Evolutionary conservation across 495 filamentous ascomycete species (phyloP).

Genomic region (Penicillium mononematosum): DNA sequence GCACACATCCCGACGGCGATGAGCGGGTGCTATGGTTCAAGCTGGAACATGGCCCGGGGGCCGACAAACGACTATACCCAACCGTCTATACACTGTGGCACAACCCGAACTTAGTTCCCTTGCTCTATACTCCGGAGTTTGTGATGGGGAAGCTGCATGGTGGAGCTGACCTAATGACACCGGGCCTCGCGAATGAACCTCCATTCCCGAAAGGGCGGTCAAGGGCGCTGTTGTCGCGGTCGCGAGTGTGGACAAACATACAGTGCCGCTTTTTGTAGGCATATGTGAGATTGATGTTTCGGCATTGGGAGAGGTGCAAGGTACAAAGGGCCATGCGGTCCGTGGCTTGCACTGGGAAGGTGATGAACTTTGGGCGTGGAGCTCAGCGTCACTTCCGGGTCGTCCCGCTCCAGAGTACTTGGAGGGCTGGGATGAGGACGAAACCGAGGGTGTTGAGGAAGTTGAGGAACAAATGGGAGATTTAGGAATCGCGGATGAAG

Average conservation of each 20-base stretch:
- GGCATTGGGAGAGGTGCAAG: conserved; percentile 55
- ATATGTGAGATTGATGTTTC: conserved; percentile 67
- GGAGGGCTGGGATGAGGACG: conserved; percentile 45
- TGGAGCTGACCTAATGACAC: conserved; percentile 75
- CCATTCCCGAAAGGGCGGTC: conserved; percentile 61
- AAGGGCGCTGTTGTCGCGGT: conserved; percentile 66
- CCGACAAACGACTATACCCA: conserved; percentile 56
- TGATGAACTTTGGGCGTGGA: conserved; percentile 71
- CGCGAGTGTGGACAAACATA: conserved; percentile 59
- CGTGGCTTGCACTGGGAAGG: conserved; percentile 69
- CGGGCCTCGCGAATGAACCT: conserved; percentile 66
- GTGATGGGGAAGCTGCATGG: conserved; percentile 63
- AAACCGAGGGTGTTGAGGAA: conserved; percentile 40
- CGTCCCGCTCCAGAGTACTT: conserved; percentile 50
- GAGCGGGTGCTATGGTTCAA: conserved; percentile 70
- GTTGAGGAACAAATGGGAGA: conserved; percentile 44
- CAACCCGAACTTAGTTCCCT: conserved; percentile 58
- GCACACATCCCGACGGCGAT: conserved; percentile 54
- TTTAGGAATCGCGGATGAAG: conserved; percentile 39
- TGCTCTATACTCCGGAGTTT: conserved; percentile 61
- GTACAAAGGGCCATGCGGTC: conserved; percentile 67
- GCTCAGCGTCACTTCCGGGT: conserved; percentile 54
- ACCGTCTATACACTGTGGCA: conserved; percentile 71
- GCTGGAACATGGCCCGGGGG: conserved; percentile 56
- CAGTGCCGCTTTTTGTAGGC: conserved; percentile 64